Evolutionary conservation across 495 filamentous ascomycete species (phyloP).

Genomic region (Aspergillus incahuasiensis): DNA sequence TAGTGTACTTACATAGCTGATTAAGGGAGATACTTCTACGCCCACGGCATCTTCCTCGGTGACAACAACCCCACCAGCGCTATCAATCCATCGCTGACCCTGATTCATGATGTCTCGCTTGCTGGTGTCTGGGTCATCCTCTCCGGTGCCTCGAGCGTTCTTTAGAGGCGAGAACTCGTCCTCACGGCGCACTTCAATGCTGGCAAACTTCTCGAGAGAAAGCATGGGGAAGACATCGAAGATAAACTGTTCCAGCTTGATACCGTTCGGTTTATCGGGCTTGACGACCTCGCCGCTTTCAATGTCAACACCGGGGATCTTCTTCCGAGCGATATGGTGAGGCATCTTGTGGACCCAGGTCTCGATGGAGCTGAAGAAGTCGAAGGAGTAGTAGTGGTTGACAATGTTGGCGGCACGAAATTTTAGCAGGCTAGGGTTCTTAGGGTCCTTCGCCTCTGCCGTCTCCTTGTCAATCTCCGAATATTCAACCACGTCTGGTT

Average conservation of each 20-base stretch:
- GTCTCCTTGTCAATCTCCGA: constrained; percentile 89
- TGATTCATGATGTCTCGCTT: constrained; percentile 83
- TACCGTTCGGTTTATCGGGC: constrained; percentile 90
- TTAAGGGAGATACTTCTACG: constrained; percentile 86
- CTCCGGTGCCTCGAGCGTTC: constrained; percentile 84
- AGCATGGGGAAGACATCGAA: constrained; percentile 97
- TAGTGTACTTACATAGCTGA: constrained; percentile 82
- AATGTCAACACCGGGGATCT: constrained; percentile 83
- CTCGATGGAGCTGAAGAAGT: constrained; percentile 87
- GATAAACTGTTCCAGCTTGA: constrained; percentile 99
- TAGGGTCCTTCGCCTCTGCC: constrained; percentile 82
- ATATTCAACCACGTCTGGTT: constrained; percentile 97
- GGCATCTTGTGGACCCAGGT: constrained; percentile 79
- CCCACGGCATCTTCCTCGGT: constrained; percentile 65
- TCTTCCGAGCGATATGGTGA: constrained; percentile 96
- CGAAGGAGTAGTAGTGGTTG: constrained; percentile 98
- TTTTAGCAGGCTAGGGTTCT: constrained; percentile 77
- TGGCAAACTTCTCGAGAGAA: constrained; percentile 83
- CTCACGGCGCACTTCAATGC: constrained; percentile 91
- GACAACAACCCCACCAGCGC: constrained; percentile 69
- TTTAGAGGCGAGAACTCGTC: constrained; percentile 99
- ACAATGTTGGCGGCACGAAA: constrained; percentile 99
- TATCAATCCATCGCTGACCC: constrained; percentile 77
- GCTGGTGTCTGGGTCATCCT: constrained; percentile 94
- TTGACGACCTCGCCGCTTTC: constrained; percentile 75